Evolutionary conservation across 73 alveolate genomes (phyloP).

Genomic region (Uronychia binucleata): DNA sequence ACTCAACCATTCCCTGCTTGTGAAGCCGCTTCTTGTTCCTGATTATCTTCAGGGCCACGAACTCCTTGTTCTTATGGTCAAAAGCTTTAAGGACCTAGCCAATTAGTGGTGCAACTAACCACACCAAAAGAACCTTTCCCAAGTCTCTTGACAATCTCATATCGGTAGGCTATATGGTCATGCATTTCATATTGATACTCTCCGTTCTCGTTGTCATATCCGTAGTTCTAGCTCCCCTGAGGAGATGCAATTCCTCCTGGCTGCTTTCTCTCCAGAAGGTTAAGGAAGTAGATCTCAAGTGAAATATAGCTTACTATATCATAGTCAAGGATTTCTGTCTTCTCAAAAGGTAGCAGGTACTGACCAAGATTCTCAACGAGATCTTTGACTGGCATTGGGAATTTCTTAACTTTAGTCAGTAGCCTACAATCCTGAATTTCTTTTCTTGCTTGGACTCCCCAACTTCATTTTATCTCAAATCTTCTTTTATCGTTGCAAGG

Average conservation of each 20-base stretch:
- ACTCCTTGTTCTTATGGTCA: constrained; percentile 63
- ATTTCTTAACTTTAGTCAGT: not conserved
- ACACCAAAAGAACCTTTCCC: constrained; percentile 54
- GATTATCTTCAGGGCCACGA: constrained; percentile 74
- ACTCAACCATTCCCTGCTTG: constrained; percentile 70
- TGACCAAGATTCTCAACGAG: not conserved
- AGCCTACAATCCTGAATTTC: not conserved
- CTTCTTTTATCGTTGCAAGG: not conserved
- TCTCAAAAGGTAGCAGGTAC: not conserved
- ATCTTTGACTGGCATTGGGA: not conserved
- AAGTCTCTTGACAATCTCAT: constrained; percentile 30
- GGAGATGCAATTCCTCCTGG: not conserved
- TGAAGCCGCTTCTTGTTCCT: constrained; percentile 71
- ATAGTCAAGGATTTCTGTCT: not conserved
- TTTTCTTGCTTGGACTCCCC: not conserved
- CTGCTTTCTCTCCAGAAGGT: not conserved
- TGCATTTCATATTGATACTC: constrained; percentile 28
- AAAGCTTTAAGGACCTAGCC: constrained; percentile 34
- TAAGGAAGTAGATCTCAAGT: not conserved
- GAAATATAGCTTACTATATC: not conserved
- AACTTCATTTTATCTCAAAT: no score
- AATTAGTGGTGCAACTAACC: no score
- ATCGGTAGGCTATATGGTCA: constrained; percentile 50
- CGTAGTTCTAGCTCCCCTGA: constrained; percentile 19
- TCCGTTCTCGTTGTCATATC: constrained; percentile 48